phyloP scores from a whole-genome alignment of 345 rosid species.

The Lepidium didymum region DNA sequence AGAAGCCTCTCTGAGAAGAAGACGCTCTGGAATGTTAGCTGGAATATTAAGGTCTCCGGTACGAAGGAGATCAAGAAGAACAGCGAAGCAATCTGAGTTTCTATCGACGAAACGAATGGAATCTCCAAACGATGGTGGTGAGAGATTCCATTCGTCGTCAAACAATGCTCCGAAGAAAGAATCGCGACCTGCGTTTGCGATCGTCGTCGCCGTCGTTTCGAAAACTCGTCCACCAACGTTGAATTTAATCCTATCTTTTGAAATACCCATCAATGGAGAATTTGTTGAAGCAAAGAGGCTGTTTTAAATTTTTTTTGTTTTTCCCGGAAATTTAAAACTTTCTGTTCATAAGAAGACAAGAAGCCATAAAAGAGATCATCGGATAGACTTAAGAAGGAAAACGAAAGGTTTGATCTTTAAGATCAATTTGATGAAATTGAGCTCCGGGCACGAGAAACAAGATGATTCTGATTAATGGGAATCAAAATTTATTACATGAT shows the following conservation, averaged over 20 bases:
- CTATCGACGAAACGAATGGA: slow-evolving; percentile 56
- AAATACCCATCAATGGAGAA: slow-evolving; percentile 47
- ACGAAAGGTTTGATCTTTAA: background rate
- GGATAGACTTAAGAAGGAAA: background rate
- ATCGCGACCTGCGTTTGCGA: slow-evolving; percentile 86
- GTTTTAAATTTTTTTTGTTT: background rate
- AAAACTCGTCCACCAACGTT: slow-evolving; percentile 88
- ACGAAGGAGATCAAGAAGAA: slow-evolving; percentile 97
- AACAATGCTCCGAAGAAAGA: slow-evolving; percentile 86
- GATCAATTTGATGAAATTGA: slow-evolving; percentile 24
- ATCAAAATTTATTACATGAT: slow-evolving; percentile 24
- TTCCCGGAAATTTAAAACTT: background rate
- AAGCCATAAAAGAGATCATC: background rate
- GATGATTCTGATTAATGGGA: too few species aligned
- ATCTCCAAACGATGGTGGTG: slow-evolving; percentile 22
- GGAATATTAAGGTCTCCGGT: slow-evolving; percentile 85
- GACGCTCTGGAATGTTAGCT: slow-evolving; percentile 54
- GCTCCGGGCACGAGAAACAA: slow-evolving; percentile 42
- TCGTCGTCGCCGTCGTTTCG: slow-evolving; percentile 88
- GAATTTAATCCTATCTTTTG: slow-evolving; percentile 66
- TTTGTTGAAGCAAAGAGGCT: background rate
- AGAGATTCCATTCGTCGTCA: slow-evolving; percentile 68
- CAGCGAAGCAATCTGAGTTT: slow-evolving; percentile 82
- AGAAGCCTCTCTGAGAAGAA: slow-evolving; percentile 68
- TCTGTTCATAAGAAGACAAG: background rate